Percentiles rank a stretch among this genome's conserved stretches.
These are phyloP conservation scores for Citrus cavaleriei DNA, from an alignment of 345 rosid genomes.

Conservation along the genomic window DNA sequence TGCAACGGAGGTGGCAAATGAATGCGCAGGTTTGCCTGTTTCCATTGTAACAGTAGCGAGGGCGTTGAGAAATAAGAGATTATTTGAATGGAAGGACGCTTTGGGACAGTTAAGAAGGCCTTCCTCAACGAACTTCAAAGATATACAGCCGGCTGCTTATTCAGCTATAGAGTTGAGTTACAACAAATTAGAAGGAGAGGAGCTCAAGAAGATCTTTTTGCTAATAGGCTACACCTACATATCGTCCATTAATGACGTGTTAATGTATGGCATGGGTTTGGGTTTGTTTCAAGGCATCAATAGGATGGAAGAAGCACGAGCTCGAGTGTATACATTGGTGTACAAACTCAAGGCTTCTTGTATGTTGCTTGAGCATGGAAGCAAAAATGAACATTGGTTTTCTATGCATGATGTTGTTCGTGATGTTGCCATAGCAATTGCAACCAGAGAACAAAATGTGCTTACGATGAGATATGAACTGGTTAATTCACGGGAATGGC, in stretches of 20 bases:
- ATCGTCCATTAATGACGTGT: neutral
- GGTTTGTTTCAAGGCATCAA: neutral
- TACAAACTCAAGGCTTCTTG: neutral
- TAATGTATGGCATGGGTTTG: slow-evolving; percentile 24
- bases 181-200: slow-evolving; percentile 14
- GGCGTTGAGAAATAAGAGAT: neutral
- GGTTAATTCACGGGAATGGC: neutral
- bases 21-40: slow-evolving; percentile 34
- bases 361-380: slow-evolving; percentile 1
- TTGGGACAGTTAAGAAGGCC: neutral
- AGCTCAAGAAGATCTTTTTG: slow-evolving; percentile 19
- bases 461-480: neutral
- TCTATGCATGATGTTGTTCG: slow-evolving; percentile 17
- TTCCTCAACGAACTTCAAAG: neutral
- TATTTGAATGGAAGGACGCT: slow-evolving; percentile 24
- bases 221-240: neutral
- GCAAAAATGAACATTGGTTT: neutral
- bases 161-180: slow-evolving; percentile 20
- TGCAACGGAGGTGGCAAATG: slow-evolving; percentile 12
- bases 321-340: slow-evolving; percentile 9
- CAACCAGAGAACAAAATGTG: neutral
- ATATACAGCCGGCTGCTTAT: neutral
- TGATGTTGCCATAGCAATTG: slow-evolving; percentile 10
- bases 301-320: neutral
- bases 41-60: slow-evolving; percentile 18